A percentile compares a stretch with the other conserved stretches of the same genome.
These are phyloP conservation scores for Massariosphaeria phaeospora DNA, from an alignment of 495 filamentous ascomycete species.

Conservation along the genomic window DNA sequence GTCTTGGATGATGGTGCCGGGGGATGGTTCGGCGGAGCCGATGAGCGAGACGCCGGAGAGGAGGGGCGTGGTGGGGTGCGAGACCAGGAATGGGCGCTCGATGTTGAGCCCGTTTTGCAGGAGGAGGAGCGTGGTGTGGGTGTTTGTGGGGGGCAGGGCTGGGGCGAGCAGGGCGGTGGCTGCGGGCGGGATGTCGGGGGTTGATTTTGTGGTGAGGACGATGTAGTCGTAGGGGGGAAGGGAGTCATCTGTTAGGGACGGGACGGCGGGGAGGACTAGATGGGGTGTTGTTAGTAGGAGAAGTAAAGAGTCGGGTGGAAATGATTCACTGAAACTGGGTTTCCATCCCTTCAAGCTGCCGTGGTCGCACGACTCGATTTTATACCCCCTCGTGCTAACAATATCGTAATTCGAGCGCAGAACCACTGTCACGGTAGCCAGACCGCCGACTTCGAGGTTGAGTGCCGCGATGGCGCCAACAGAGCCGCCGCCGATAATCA, in stretches of 20 bases:
- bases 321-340: slow-evolving; percentile 25
- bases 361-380: slow-evolving; percentile 38
- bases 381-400: slow-evolving; percentile 34
- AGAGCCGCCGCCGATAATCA: slow-evolving; percentile 35
- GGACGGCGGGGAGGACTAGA: slow-evolving; percentile 41
- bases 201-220: slow-evolving; percentile 56
- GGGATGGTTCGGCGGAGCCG: slow-evolving; percentile 45
- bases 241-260: slow-evolving; percentile 38
- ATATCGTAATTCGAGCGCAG: slow-evolving; percentile 37
- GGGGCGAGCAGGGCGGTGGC: slow-evolving; percentile 47
- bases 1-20: slow-evolving; percentile 40
- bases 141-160: slow-evolving; percentile 43
- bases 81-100: slow-evolving; percentile 49
- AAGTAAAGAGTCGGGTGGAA: neutral
- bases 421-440: slow-evolving; percentile 33
- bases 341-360: slow-evolving; percentile 33
- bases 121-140: slow-evolving; percentile 51
- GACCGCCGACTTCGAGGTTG: slow-evolving; percentile 35
- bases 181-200: slow-evolving; percentile 47
- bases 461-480: slow-evolving; percentile 38
- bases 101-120: slow-evolving; percentile 63
- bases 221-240: slow-evolving; percentile 51
- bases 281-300: neutral
- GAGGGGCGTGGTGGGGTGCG: slow-evolving; percentile 50
- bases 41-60: slow-evolving; percentile 53